Percentiles rank a stretch among this genome's conserved stretches.
These are phyloP conservation scores for Phytophthora palmivora DNA, from an alignment of 352 stramenopile species.

Conservation along the genomic window DNA sequence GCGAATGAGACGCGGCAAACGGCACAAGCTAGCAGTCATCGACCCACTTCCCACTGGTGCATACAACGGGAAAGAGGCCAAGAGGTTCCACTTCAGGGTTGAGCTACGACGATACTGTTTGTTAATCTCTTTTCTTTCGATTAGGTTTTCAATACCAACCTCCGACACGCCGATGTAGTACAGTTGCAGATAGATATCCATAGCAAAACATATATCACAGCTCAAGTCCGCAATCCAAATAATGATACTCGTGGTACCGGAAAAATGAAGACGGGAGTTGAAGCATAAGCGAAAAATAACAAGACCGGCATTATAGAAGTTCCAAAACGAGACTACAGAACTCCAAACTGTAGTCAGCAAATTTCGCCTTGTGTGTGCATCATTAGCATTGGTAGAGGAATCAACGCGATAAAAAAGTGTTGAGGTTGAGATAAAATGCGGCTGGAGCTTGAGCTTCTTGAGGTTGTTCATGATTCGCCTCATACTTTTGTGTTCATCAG, in stretches of 20 bases:
- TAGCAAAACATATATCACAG: conserved; percentile 57
- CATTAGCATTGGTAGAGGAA: neutral
- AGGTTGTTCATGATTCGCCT: conserved; percentile 56
- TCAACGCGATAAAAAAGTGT: conserved; percentile 70
- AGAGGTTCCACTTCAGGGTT: conserved; percentile 54
- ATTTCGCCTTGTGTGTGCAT: conserved; percentile 28
- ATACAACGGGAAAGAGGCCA: conserved; percentile 69
- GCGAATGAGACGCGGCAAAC: conserved; percentile 64
- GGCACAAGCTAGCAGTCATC: conserved; percentile 52
- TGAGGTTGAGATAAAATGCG: conserved; percentile 52
- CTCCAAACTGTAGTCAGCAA: conserved; percentile 51
- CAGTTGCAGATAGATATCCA: conserved; percentile 73
- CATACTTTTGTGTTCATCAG: conserved; percentile 43
- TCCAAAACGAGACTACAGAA: conserved; percentile 54
- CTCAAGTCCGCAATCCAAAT: conserved; percentile 53
- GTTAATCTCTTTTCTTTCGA: conserved; percentile 42
- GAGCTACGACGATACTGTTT: conserved; percentile 47
- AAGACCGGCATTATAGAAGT: conserved; percentile 72
- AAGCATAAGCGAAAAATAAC: conserved; percentile 80
- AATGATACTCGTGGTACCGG: conserved; percentile 8
- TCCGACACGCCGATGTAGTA: conserved; percentile 69
- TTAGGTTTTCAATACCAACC: conserved; percentile 50
- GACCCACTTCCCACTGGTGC: conserved; percentile 16
- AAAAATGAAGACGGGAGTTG: conserved; percentile 53
- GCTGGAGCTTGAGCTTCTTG: conserved; percentile 57